phyloP scores from a whole-genome alignment of 73 alveolate species.

The Tetrahymena malaccensis region DNA sequence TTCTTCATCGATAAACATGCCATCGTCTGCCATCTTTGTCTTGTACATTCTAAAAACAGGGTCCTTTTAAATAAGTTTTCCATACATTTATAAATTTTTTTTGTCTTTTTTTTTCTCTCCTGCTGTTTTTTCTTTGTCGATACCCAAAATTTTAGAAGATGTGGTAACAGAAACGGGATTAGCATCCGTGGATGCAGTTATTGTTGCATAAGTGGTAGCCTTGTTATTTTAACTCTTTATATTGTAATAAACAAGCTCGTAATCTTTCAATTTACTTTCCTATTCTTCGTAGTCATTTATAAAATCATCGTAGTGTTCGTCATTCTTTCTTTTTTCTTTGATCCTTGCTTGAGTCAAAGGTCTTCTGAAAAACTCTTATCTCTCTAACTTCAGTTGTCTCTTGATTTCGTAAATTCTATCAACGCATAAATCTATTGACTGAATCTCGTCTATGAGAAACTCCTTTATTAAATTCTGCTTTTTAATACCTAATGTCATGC shows the following conservation, averaged over 20 bases:
- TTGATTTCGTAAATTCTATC: neutral
- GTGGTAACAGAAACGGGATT: neutral
- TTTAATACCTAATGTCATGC: neutral
- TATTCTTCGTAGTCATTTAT: neutral
- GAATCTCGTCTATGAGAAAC: neutral
- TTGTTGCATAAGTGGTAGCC: neutral
- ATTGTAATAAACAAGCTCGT: neutral
- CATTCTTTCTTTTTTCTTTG: neutral
- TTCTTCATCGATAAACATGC: neutral
- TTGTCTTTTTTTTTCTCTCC: neutral
- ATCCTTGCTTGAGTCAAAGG: neutral
- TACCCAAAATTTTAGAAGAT: neutral
- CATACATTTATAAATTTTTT: neutral
- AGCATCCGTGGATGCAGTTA: neutral
- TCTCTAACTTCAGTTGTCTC: neutral
- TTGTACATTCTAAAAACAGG: neutral
- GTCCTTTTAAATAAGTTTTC: neutral
- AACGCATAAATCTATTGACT: neutral
- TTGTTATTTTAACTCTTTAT: neutral
- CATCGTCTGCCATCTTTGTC: neutral
- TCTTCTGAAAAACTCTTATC: neutral
- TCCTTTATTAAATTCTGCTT: neutral
- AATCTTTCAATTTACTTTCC: neutral
- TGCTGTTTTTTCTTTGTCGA: neutral
- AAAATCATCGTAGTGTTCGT: neutral